Percentiles rank a stretch among this genome's conserved stretches.
Evolutionary conservation across 208 protist species (phyloP).

Genomic region (Leishmania major): DNA sequence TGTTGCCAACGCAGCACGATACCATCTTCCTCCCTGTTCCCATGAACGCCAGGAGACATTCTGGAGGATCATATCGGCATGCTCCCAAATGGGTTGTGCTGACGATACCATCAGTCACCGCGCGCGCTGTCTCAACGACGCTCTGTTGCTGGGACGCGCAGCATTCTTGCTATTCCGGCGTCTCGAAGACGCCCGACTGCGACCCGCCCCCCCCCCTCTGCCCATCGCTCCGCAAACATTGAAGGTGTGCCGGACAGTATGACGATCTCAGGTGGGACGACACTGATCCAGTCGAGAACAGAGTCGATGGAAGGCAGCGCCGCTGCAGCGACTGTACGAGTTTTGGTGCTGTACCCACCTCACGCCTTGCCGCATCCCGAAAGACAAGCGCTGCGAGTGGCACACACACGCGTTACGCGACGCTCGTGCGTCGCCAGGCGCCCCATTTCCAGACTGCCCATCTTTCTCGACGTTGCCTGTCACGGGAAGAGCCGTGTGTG

Average conservation of each 20-base stretch:
- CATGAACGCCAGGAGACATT: conserved; percentile 3
- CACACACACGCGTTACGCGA: neutral
- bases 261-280: neutral
- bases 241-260: neutral
- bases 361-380: neutral
- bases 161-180: neutral
- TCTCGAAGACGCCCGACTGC: conserved; percentile 8
- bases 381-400: neutral
- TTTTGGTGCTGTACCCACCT: too few species aligned
- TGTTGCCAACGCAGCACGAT: too few species aligned
- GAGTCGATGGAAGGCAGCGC: neutral
- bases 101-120: conserved; percentile 7
- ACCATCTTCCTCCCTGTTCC: neutral
- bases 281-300: neutral
- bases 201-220: neutral
- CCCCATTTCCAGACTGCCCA: neutral
- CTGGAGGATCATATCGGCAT: conserved; percentile 19
- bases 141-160: conserved; percentile 5
- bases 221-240: neutral
- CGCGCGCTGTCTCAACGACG: conserved; percentile 3
- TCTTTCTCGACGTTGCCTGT: neutral
- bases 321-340: neutral
- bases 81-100: conserved; percentile 7
- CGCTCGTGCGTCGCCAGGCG: neutral
- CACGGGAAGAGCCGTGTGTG: neutral